Evolutionary conservation across 768 basidiomycete genomes (phyloP).

Genomic region (Mycena vulgaris): DNA sequence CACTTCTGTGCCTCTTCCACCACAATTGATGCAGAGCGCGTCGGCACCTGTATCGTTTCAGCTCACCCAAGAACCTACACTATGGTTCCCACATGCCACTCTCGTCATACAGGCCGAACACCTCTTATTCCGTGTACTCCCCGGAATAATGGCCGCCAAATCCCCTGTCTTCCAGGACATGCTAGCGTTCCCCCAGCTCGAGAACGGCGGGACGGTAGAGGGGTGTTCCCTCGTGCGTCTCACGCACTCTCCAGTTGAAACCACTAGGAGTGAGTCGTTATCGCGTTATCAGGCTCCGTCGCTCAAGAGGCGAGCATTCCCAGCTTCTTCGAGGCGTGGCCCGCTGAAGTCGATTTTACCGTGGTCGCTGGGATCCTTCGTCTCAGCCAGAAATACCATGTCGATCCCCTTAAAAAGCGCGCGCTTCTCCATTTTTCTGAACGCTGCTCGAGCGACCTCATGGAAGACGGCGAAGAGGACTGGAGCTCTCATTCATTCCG

Average conservation of each 20-base stretch:
- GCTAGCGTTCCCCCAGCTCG: slow-evolving; percentile 8
- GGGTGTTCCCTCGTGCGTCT: slow-evolving; percentile 13
- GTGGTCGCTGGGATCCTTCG: slow-evolving; percentile 7
- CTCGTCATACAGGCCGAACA: background rate
- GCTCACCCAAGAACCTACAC: background rate
- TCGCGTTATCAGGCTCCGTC: background rate
- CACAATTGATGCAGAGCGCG: too few species aligned
- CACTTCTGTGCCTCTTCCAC: too few species aligned
- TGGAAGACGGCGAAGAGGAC: background rate
- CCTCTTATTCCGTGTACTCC: background rate
- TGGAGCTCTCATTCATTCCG: background rate
- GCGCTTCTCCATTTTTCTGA: background rate
- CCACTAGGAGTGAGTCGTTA: slow-evolving; percentile 12
- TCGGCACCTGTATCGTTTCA: too few species aligned
- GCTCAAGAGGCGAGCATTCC: background rate
- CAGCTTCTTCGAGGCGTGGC: slow-evolving; percentile 17
- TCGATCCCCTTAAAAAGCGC: slow-evolving; percentile 14
- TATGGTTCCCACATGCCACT: slow-evolving; percentile 11
- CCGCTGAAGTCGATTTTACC: background rate
- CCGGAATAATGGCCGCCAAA: too few species aligned
- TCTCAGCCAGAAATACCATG: slow-evolving; percentile 16
- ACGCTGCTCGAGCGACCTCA: background rate
- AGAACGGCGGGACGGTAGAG: background rate
- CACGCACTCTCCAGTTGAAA: background rate
- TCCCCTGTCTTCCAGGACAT: too few species aligned